Evolutionary conservation across 352 stramenopile species (phyloP).

Genomic region (Phytophthora citrophthora): DNA sequence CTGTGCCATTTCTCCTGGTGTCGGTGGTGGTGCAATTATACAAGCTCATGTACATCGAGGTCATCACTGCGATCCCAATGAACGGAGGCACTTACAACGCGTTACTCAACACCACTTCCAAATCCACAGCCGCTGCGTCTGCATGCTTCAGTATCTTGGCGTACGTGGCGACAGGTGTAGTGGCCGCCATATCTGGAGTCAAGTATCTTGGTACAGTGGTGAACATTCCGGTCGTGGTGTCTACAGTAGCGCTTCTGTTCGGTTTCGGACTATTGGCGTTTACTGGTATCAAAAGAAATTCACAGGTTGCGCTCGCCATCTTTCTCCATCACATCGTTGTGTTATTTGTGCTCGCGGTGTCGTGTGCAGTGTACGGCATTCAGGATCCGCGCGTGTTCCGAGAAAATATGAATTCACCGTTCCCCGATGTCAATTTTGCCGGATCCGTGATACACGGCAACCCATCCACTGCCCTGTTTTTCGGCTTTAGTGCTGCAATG

Average conservation of each 20-base stretch:
- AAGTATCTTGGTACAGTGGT: constrained; percentile 81
- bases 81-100: constrained; percentile 93
- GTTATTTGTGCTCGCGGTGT: constrained; percentile 59
- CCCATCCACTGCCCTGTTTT: constrained; percentile 63
- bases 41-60: constrained; percentile 89
- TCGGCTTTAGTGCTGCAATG: constrained; percentile 80
- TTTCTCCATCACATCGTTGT: constrained; percentile 83
- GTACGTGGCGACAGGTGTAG: constrained; percentile 88
- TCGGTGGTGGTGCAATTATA: constrained; percentile 62
- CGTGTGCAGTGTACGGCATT: constrained; percentile 59
- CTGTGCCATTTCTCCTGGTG: constrained; percentile 79
- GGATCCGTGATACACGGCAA: constrained; percentile 48
- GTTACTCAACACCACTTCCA: constrained; percentile 90
- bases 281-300: constrained; percentile 81
- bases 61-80: constrained; percentile 87
- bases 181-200: constrained; percentile 74
- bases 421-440: constrained; percentile 63
- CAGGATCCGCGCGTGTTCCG: constrained; percentile 59
- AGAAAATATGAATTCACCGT: constrained; percentile 65
- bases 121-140: constrained; percentile 82
- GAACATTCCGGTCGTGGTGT: constrained; percentile 46
- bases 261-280: constrained; percentile 78
- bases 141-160: constrained; percentile 87
- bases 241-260: constrained; percentile 58
- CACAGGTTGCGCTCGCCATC: constrained; percentile 80